Base-by-base conservation (phyloP, 768 basidiomycete genomes). In the Zangia roseola region DNA sequence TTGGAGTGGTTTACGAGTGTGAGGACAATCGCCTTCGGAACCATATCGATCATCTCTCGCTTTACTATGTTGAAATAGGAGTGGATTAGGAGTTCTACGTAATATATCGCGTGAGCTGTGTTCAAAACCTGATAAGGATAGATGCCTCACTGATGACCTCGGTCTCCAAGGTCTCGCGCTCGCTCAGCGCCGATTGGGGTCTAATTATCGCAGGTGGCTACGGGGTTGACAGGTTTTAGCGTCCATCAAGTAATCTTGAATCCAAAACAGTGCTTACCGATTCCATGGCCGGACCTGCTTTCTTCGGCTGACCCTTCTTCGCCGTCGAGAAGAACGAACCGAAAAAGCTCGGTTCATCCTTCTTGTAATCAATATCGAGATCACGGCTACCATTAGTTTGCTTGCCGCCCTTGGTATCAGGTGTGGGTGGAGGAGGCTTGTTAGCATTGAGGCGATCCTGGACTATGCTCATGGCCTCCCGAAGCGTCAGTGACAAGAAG, bases 41-140 rank as follows among this genome's bases (percentile, higher is more conserved):
- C 91, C 93, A 97, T 97, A 71, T 98, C 95, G 61, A 98, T 98
- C 90, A 98, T 93, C 71, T 97, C 95, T 50, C 94, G 87, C 74
- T 99, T 98, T 47, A 97, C 92, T 56, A 97, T 94, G 73, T 97
- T 94, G 79, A 89, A 97, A 71, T 97, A 97, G 5, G 93, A 97
- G 67, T 89, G 81, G 60, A 98, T 98, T 63, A 99, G 83, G 40
- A 97, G 79, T 71, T 99, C 93, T 94, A 63, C 25, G 34, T 10
- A 37, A 40, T 6, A 54, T 25, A 31, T 26, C 30, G 16, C 34
- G n/a, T 58, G 16, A 50, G 43, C n/a, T 37, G 35, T 10, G 13
- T 19, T 21, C 1, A 38, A 4, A 17, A 23, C 19, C 34, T 17
- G 10, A 23, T 16, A 14, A 28, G 31, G 28, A 19, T 23, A 20